Base-by-base conservation (phyloP, 2,329 filamentous ascomycete species). In the Epichloe brachyelytri region DNA sequence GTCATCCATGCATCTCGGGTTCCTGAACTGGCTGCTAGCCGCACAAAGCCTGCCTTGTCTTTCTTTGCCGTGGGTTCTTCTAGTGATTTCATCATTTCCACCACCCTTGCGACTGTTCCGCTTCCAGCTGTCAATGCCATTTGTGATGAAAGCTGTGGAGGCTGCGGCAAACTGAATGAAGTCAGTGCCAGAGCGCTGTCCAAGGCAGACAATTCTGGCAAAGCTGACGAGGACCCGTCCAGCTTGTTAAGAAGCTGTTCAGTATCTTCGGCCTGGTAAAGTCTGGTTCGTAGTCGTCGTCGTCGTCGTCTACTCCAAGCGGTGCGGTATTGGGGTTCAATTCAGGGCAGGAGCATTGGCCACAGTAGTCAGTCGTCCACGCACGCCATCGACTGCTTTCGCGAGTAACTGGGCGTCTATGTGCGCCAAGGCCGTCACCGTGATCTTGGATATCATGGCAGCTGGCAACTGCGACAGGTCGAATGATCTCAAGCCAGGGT, bases 1-100 rank as follows among this genome's bases (percentile, higher is more conserved):
- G 88, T 93, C 57, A 95, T 79, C 90, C 91, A 97, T 0, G 89
- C 86, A 56, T 96, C 90, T 55, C 85, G 78, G 60, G 91, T 88
- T 59, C 89, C 88, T 2, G 83, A 84, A 61, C 83, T 91, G 22
- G 86, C 88, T 0, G 91, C 90, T 38, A 96, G 73, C 46, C 90
- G 79, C 60, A 86, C 86, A 63, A 97, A 85, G 1, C 93, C 91
- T 54, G 78, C 72, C 67, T 83, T 81, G 61, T 75, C 72, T 63
- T 80, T 80, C 71, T 79, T 77, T 54, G 73, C 65, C 0, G 76
- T 66, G 1, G 79, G 72, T 46, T 88, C 83, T 51, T 93, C 87
- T 4, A 90, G 73, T 6, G 80, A 78, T 53, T 79, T 78, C 62
- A 95, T 81, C 63, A 88, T 85, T 49, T 80, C 77, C 58, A 97